Evolutionary conservation across 2,329 filamentous ascomycete species (phyloP), one percentile per base, ranked within the genome.

Genomic region (Periglandula ipomoeae): DNA sequence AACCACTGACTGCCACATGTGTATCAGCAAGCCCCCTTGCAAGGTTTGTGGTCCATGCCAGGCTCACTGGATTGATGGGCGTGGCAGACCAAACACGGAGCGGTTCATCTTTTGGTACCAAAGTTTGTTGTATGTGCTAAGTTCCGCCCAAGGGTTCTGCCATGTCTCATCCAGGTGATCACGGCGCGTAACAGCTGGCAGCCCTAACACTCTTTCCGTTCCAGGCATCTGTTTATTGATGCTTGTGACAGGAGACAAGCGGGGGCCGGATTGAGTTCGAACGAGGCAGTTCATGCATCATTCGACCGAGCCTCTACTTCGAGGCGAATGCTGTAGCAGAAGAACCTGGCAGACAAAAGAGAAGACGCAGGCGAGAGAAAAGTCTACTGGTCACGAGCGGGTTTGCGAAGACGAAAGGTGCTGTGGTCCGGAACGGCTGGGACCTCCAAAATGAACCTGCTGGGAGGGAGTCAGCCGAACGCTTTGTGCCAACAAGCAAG

Each of bases 1-100:
- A 32, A 5, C 35, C 19, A 10, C n/a, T 19, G n/a, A 17, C 41
- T 20, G 26, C 15, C 27, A n/a, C n/a, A 5, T 32, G 27, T 32
- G 27, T 32, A 32, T 5, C 9, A 6, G 19, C 35, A 20, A 22
- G 26, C 19, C 26, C 13, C 19, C n/a, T 17, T 13, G 26, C 46
- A 47, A 50, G 44, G 48, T 50, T 50, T 44, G 24, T 32, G 10
- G n/a, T 44, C 32, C 48, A 50, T 50, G 17, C 48, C 48, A 50
- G 48, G 46, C 43, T 17, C 19, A 17, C 20, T 15, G 9, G 19
- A 45, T 44, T 26, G 22, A 23, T 40, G 11, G 7, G 38, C 20
- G 19, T 23, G 42, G 20, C 41, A 46, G n/a, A n/a, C n/a, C n/a
- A n/a, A n/a, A n/a, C n/a, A n/a, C n/a, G n/a, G n/a, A n/a, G n/a